phyloP scores from a whole-genome alignment of 345 rosid genomes.

The Gynandropsis gynandra region DNA sequence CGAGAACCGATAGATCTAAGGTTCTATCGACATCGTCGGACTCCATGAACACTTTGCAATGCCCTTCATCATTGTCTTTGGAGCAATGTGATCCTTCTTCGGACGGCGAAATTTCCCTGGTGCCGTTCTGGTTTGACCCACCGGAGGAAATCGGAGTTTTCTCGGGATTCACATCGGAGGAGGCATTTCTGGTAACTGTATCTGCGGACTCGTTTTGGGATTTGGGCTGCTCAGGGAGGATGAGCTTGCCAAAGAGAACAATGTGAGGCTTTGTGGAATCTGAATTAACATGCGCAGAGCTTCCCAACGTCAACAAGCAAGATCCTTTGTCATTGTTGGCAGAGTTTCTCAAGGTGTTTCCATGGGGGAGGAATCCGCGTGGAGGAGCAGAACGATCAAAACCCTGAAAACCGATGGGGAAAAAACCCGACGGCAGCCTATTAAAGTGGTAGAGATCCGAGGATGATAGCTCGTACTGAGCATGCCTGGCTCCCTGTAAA shows the following conservation, averaged over 20 bases:
- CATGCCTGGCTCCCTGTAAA: conserved; percentile 99
- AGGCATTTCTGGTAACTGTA: conserved; percentile 34
- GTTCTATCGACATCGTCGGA: conserved; percentile 82
- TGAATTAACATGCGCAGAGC: conserved; percentile 30
- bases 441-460: conserved; percentile 60
- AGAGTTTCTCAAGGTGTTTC: conserved; percentile 24
- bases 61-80: conserved; percentile 46
- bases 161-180: too few relatives aligned
- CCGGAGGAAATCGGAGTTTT: conserved; percentile 49
- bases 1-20: conserved; percentile 58
- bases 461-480: conserved; percentile 65
- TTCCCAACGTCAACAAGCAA: conserved; percentile 62
- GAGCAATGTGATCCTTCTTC: conserved; percentile 60
- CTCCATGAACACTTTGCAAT: conserved; percentile 86
- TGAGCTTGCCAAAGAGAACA: conserved; percentile 75
- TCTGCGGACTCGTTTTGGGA: conserved; percentile 63
- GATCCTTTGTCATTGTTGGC: conserved; percentile 38
- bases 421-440: conserved; percentile 41
- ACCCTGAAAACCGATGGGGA: conserved; percentile 40
- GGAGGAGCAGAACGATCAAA: conserved; percentile 31
- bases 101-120: conserved; percentile 36
- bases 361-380: conserved; percentile 28
- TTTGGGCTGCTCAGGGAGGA: conserved; percentile 52
- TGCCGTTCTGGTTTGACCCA: conserved; percentile 42
- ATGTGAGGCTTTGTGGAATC: conserved; percentile 55